Evolutionary conservation across 1,284 basidiomycete genomes (phyloP).

Genomic region (Leccinum fallax): DNA sequence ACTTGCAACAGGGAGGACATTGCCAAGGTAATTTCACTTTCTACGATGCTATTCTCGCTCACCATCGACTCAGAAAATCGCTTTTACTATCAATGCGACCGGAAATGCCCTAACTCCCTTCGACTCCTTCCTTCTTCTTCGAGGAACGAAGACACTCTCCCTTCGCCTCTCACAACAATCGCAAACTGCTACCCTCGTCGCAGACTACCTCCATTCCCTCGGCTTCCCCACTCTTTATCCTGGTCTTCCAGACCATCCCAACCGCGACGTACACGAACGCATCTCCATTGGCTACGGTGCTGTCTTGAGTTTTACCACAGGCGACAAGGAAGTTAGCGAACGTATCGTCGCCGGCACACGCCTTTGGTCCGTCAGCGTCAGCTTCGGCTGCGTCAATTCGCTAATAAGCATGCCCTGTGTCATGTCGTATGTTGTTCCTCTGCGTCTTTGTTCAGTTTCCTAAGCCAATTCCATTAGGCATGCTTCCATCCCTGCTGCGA

Average conservation of each 20-base stretch:
- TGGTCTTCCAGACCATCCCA: slow-evolving; percentile 83
- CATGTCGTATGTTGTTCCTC: slow-evolving; percentile 83
- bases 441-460: slow-evolving; percentile 12
- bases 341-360: slow-evolving; percentile 90
- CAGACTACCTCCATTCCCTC: slow-evolving; percentile 82
- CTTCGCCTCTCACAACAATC: slow-evolving; percentile 97
- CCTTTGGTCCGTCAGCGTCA: slow-evolving; percentile 97
- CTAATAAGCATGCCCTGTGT: slow-evolving; percentile 99
- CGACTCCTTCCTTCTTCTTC: slow-evolving; percentile 93
- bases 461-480: slow-evolving; percentile 57
- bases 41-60: background rate
- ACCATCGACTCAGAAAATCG: slow-evolving; percentile 63
- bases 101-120: slow-evolving; percentile 97
- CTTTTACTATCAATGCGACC: slow-evolving; percentile 93
- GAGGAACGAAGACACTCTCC: slow-evolving; percentile 96
- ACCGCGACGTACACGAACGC: slow-evolving; percentile 84
- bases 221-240: slow-evolving; percentile 97
- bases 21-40: slow-evolving; percentile 62
- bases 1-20: slow-evolving; percentile 92
- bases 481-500: slow-evolving; percentile 94
- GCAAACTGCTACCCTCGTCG: slow-evolving; percentile 81
- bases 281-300: slow-evolving; percentile 92
- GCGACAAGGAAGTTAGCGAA: slow-evolving; percentile 89
- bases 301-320: slow-evolving; percentile 94
- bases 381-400: slow-evolving; percentile 98